Conservation (phyloP, 164 flowering plant species). For the Vitis amurensis region DNA sequence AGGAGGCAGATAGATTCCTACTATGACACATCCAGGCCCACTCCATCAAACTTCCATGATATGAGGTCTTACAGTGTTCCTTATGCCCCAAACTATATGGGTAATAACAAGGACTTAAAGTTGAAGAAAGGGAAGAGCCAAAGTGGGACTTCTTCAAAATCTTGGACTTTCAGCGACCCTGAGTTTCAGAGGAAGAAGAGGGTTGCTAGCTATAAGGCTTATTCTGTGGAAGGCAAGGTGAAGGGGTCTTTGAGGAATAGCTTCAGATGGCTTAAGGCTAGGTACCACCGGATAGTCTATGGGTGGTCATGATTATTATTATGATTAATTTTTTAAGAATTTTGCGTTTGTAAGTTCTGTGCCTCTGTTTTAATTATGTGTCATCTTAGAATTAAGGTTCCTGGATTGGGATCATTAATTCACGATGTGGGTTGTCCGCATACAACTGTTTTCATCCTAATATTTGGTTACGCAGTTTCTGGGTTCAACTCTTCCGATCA, state of each 20-base stretch:
- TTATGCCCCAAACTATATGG: slow-evolving; percentile 30
- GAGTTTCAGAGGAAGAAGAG: slow-evolving; percentile 63
- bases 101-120: slow-evolving; percentile 19
- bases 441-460: neutral
- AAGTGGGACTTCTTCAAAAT: slow-evolving; percentile 28
- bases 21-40: slow-evolving; percentile 16
- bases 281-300: slow-evolving; percentile 38
- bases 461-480: neutral
- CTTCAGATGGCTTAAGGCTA: slow-evolving; percentile 51
- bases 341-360: too few relatives aligned
- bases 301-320: slow-evolving; percentile 42
- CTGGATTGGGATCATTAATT: neutral
- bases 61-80: slow-evolving; percentile 38
- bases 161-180: slow-evolving; percentile 43
- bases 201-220: slow-evolving; percentile 54
- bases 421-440: neutral
- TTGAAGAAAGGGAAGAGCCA: slow-evolving; percentile 37
- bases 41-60: slow-evolving; percentile 22
- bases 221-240: slow-evolving; percentile 45
- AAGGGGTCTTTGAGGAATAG: slow-evolving; percentile 50
- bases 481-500: neutral
- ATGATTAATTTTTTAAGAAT: too few relatives aligned
- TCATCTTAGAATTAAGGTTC: neutral
- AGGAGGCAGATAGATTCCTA: slow-evolving; percentile 36
- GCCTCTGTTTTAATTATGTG: too few relatives aligned